These are phyloP conservation scores for Tolypocladium pustulatum DNA, from an alignment of 2,329 filamentous ascomycete genomes.

Conservation along the genomic window DNA sequence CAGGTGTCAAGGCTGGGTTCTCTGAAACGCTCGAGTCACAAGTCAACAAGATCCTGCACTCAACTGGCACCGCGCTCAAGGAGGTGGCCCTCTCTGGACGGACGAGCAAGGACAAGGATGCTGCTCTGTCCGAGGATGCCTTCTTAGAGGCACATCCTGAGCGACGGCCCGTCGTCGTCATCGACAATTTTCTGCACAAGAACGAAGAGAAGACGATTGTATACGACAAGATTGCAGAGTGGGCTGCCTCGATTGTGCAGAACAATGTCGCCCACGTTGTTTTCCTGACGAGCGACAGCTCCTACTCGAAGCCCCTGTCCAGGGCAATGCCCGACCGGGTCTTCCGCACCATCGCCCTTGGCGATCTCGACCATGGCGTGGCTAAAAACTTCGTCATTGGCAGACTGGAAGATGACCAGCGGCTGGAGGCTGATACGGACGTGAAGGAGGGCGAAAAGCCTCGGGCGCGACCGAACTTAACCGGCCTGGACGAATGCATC, in stretches of 20 bases:
- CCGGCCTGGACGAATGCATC: conserved; percentile 73
- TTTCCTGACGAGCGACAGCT: conserved; percentile 82
- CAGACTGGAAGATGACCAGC: conserved; percentile 50
- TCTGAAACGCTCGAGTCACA: conserved; percentile 88
- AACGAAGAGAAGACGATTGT: conserved; percentile 52
- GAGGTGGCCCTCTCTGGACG: conserved; percentile 62
- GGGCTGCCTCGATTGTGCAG: conserved; percentile 77
- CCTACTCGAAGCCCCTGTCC: conserved; percentile 77
- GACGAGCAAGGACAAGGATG: conserved; percentile 63
- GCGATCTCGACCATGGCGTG: conserved; percentile 76
- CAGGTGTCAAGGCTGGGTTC: conserved; percentile 88
- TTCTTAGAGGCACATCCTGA: conserved; percentile 88
- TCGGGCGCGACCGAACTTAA: conserved; percentile 35
- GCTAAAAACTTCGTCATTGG: conserved; percentile 86
- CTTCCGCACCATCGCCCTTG: conserved; percentile 75
- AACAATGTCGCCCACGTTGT: conserved; percentile 89
- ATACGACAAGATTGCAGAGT: conserved; percentile 75
- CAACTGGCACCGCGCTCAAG: conserved; percentile 68
- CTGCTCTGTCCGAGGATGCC: conserved; percentile 65
- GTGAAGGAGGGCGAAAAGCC: conserved; percentile 14
- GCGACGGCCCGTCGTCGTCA: conserved; percentile 68
- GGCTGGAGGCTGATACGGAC: conserved; percentile 17
- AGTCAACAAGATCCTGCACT: conserved; percentile 79
- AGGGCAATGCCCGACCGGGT: conserved; percentile 85
- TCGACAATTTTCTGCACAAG: conserved; percentile 87